These are phyloP conservation scores for Lignosus rhinocerotis DNA, from an alignment of 1,284 basidiomycete species.

Conservation along the genomic window DNA sequence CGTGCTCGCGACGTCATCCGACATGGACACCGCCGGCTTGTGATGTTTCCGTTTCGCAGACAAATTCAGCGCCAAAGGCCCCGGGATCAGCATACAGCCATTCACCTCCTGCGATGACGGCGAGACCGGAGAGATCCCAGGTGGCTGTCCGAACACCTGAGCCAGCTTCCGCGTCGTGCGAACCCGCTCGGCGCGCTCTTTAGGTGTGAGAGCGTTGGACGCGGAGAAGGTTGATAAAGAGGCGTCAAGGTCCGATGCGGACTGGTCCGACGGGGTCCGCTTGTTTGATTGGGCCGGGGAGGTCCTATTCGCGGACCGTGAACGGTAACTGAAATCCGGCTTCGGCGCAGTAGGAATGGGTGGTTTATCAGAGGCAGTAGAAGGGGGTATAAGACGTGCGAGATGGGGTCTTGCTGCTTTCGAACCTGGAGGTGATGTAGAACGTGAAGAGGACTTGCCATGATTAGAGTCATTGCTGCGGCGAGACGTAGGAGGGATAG, in stretches of 20 bases:
- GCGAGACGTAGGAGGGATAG: slow-evolving; percentile 4
- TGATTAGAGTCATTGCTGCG: slow-evolving; percentile 14
- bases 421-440: background rate
- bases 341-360: slow-evolving; percentile 42
- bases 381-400: slow-evolving; percentile 19
- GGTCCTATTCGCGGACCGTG: slow-evolving; percentile 19
- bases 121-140: slow-evolving; percentile 35
- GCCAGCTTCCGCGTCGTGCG: slow-evolving; percentile 76
- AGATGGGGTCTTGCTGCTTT: slow-evolving; percentile 18
- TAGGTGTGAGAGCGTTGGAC: slow-evolving; percentile 64
- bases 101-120: slow-evolving; percentile 18
- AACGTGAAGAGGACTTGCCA: slow-evolving; percentile 14
- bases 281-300: slow-evolving; percentile 10
- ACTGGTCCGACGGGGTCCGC: slow-evolving; percentile 5
- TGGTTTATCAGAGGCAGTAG: slow-evolving; percentile 38
- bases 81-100: slow-evolving; percentile 20
- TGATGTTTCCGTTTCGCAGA: slow-evolving; percentile 31
- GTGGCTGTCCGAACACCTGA: slow-evolving; percentile 72
- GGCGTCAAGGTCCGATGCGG: slow-evolving; percentile 13
- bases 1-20: slow-evolving; percentile 29
- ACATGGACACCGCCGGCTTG: slow-evolving; percentile 44
- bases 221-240: slow-evolving; percentile 47
- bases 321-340: slow-evolving; percentile 31
- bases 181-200: slow-evolving; percentile 71
- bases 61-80: slow-evolving; percentile 17